These are phyloP conservation scores for Penicillium simplicissimum DNA, from an alignment of 495 filamentous ascomycete species.

Conservation along the genomic window DNA sequence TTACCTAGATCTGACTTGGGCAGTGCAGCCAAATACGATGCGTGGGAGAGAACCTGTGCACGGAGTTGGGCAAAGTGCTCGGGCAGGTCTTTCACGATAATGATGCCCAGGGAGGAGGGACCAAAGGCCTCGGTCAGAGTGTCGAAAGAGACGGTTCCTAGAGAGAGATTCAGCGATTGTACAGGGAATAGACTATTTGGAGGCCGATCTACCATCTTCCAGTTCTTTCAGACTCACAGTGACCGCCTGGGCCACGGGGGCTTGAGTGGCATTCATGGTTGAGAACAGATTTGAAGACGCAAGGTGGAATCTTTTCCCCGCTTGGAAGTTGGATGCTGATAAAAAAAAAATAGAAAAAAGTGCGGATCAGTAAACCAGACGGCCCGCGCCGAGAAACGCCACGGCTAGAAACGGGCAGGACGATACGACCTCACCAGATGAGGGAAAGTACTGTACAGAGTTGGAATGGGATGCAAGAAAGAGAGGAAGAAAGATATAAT, in stretches of 20 bases:
- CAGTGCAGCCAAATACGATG: slow-evolving; percentile 86
- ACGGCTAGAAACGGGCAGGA: slow-evolving; percentile 16
- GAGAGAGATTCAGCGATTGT: background rate
- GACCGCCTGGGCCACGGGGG: slow-evolving; percentile 45
- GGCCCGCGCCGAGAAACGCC: slow-evolving; percentile 16
- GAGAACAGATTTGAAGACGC: slow-evolving; percentile 2
- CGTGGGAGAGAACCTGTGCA: slow-evolving; percentile 74
- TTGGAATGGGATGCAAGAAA: no score
- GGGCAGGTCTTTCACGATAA: slow-evolving; percentile 85
- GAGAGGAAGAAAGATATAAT: no score
- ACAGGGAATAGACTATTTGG: background rate
- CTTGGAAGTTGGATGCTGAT: slow-evolving; percentile 18
- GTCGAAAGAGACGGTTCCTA: slow-evolving; percentile 71
- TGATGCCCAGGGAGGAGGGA: slow-evolving; percentile 86
- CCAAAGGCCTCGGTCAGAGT: slow-evolving; percentile 86
- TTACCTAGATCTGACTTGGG: slow-evolving; percentile 70
- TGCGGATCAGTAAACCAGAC: background rate
- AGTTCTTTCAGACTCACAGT: slow-evolving; percentile 58
- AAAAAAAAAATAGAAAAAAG: background rate
- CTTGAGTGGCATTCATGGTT: slow-evolving; percentile 15
- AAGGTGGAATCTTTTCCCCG: slow-evolving; percentile 21
- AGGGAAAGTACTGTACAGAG: background rate
- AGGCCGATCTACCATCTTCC: slow-evolving; percentile 26
- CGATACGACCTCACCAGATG: background rate
- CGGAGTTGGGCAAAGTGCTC: slow-evolving; percentile 66